Percentiles rank a stretch among this genome's conserved stretches.
These are phyloP conservation scores for Aspergillus ochraceoroseus DNA, from an alignment of 2,329 filamentous ascomycete genomes.

Conservation along the genomic window DNA sequence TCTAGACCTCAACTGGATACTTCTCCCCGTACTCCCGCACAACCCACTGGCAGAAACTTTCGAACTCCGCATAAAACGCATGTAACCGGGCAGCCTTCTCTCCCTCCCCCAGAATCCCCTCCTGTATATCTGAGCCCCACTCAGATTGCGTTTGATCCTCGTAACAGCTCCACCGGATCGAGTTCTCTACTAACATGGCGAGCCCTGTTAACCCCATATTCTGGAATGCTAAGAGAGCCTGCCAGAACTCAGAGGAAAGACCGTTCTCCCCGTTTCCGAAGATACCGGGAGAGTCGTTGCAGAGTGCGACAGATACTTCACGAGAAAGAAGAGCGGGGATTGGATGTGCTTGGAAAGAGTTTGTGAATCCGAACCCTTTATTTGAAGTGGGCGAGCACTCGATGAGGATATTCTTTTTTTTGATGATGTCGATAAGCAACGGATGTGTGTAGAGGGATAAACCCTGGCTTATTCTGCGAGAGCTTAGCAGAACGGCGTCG, in stretches of 20 bases:
- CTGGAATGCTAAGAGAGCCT: slow-evolving; percentile 83
- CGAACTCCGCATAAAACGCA: slow-evolving; percentile 78
- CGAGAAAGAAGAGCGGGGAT: slow-evolving; percentile 78
- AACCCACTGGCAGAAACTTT: slow-evolving; percentile 86
- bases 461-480: slow-evolving; percentile 81
- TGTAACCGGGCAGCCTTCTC: slow-evolving; percentile 67
- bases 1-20: too few species aligned
- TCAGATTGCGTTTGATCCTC: slow-evolving; percentile 68
- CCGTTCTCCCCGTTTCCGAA: slow-evolving; percentile 76
- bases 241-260: slow-evolving; percentile 92
- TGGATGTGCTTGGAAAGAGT: slow-evolving; percentile 70
- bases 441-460: slow-evolving; percentile 90
- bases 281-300: slow-evolving; percentile 87
- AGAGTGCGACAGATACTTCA: slow-evolving; percentile 76
- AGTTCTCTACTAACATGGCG: slow-evolving; percentile 85
- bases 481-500: slow-evolving; percentile 81
- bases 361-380: slow-evolving; percentile 74
- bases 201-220: slow-evolving; percentile 84
- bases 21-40: slow-evolving; percentile 64
- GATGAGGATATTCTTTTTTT: slow-evolving; percentile 78
- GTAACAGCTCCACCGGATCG: slow-evolving; percentile 81
- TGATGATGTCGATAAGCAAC: slow-evolving; percentile 79
- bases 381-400: slow-evolving; percentile 91
- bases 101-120: slow-evolving; percentile 66
- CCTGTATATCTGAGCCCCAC: slow-evolving; percentile 68